phyloP scores from a whole-genome alignment of 2,329 filamentous ascomycete species.

The Emergomyces orientalis region DNA sequence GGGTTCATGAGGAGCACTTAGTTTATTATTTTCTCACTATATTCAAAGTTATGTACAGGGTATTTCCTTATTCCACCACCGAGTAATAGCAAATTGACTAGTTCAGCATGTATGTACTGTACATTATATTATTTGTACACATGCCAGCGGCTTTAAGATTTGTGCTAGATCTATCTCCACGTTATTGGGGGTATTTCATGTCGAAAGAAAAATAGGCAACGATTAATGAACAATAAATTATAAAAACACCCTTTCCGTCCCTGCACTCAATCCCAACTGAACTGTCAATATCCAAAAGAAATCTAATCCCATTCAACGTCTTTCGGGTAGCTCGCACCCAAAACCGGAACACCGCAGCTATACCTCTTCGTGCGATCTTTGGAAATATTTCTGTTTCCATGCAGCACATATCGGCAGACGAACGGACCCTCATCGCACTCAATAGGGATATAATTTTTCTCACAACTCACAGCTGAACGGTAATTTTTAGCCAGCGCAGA shows the following conservation, averaged over 20 bases:
- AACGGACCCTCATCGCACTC: background rate
- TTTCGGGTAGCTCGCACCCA: background rate
- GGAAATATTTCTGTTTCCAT: background rate
- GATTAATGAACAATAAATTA: background rate
- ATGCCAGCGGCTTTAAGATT: no score
- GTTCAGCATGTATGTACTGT: background rate
- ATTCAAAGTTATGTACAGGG: background rate
- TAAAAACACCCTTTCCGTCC: background rate
- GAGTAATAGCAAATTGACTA: no score
- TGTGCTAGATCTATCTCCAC: background rate
- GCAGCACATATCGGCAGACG: background rate
- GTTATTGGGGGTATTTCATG: background rate
- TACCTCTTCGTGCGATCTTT: background rate
- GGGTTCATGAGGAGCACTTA: background rate
- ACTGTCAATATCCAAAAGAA: background rate
- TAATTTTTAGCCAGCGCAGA: background rate
- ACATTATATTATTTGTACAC: background rate
- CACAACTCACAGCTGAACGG: background rate
- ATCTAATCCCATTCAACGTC: background rate
- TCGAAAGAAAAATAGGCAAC: background rate
- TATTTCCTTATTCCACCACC: background rate
- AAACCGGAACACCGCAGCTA: background rate
- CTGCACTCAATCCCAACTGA: background rate
- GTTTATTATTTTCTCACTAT: background rate
- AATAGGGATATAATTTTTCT: background rate